These are phyloP conservation scores for Dactylellina drechsleri DNA, from an alignment of 2,329 filamentous ascomycete species.

Conservation along the genomic window DNA sequence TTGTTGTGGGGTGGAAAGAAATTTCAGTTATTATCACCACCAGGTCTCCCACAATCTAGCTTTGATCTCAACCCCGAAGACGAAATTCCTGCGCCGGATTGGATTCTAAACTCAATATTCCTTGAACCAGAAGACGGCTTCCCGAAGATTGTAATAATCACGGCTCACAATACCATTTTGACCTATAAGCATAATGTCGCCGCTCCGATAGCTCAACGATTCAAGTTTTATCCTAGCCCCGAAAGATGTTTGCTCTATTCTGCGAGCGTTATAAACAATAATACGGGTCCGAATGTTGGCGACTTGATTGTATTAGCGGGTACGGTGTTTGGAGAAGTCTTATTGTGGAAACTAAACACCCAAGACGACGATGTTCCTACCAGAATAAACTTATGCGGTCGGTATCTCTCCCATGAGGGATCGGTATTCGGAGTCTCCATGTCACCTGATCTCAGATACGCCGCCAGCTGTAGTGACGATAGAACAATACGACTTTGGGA, in stretches of 20 bases:
- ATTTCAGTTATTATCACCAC: slow-evolving; percentile 64
- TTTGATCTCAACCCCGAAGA: slow-evolving; percentile 57
- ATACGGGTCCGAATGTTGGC: not conserved
- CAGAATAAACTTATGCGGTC: slow-evolving; percentile 59
- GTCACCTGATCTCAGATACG: slow-evolving; percentile 73
- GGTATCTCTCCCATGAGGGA: slow-evolving; percentile 80
- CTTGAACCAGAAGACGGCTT: slow-evolving; percentile 61
- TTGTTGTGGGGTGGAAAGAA: slow-evolving; percentile 77
- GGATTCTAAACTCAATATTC: slow-evolving; percentile 77
- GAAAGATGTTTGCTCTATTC: slow-evolving; percentile 87
- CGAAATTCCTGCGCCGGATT: slow-evolving; percentile 72
- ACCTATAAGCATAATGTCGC: slow-evolving; percentile 60
- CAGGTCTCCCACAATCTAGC: slow-evolving; percentile 40
- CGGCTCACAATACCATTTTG: slow-evolving; percentile 87
- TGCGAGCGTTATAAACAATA: slow-evolving; percentile 70
- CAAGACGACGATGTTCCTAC: not conserved
- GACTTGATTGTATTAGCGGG: slow-evolving; percentile 69
- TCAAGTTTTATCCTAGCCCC: slow-evolving; percentile 58
- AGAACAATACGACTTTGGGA: slow-evolving; percentile 90
- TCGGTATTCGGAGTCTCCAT: slow-evolving; percentile 92
- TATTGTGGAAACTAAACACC: slow-evolving; percentile 73
- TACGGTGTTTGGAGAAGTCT: slow-evolving; percentile 92
- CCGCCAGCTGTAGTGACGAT: slow-evolving; percentile 95
- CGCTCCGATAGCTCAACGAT: slow-evolving; percentile 58
- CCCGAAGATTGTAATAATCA: slow-evolving; percentile 72